Evolutionary conservation across 2,329 filamentous ascomycete species (phyloP), one percentile per base, ranked within the genome.

Genomic region (Emmonsiellopsis sp.): DNA sequence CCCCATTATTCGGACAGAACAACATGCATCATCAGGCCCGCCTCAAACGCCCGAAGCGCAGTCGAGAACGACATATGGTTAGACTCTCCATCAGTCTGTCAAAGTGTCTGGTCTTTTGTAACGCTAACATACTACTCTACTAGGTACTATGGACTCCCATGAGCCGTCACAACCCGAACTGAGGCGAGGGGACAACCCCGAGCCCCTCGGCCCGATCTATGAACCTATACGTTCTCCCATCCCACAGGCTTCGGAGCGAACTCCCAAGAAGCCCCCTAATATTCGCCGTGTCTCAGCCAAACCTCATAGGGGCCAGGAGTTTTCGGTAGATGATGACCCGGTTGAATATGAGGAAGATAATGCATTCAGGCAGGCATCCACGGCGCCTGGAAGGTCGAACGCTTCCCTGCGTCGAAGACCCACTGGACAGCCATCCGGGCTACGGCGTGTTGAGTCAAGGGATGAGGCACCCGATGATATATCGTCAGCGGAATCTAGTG

Each of bases 261-360:
- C 83, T 11, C 53, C 56, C 3, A 84, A 82, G 67, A 94, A 92
- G 67, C 89, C 89, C 15, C 73, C 80, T 9, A 81, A 92, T 69
- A 69, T 80, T 54, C 85, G 89, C 61, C 84, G 89, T 57, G 78
- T 84, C 54, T 92, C 89, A 1, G 89, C 89, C 26, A 87, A 81
- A 57, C 90, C 89, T 2, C 83, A 92, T 66, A 85, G 89, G 52
- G 88, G 91, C 32, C 87, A 87, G 57, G 79, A 92, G 56, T 97
- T 95, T 72, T 96, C 91, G 0, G 89, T 89, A 47, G 91, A 97
- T 66, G 92, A 97, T 67, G 90, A 89, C 64, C 76, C 84, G 26
- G 79, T 83, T 59, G 92, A 96, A 69, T 83, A 95, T 16, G 84
- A 88, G 64, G 81, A 82, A 57, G 87, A 90, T 63, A 56, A 56